Evolutionary conservation across 495 filamentous ascomycete species (phyloP).

Genomic region (Neurospora pannonica): DNA sequence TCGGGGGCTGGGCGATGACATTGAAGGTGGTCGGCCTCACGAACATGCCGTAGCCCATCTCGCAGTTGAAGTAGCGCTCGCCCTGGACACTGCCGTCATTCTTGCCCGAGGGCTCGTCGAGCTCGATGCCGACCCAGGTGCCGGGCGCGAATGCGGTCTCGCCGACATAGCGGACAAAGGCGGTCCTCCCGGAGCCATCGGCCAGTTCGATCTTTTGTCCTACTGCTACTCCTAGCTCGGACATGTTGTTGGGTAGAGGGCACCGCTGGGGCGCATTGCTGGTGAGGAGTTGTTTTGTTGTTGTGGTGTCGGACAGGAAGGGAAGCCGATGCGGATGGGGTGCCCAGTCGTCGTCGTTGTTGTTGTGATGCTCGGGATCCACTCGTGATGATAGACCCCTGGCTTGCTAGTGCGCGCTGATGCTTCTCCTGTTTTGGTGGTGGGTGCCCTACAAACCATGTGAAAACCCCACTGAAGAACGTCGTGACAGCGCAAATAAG

Average conservation of each 20-base stretch:
- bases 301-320: background rate
- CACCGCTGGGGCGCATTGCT: background rate
- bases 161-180: slow-evolving; percentile 71
- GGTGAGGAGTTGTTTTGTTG: background rate
- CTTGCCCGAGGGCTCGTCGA: slow-evolving; percentile 76
- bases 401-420: background rate
- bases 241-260: slow-evolving; percentile 17
- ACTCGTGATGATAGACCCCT: background rate
- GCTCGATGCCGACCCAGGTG: slow-evolving; percentile 85
- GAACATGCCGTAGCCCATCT: slow-evolving; percentile 79
- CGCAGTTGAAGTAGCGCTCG: slow-evolving; percentile 82
- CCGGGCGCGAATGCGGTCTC: slow-evolving; percentile 67
- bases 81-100: slow-evolving; percentile 91
- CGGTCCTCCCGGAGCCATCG: slow-evolving; percentile 57
- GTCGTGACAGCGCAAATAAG: background rate
- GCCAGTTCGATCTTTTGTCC: slow-evolving; percentile 52
- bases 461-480: background rate
- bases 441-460: background rate
- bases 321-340: background rate
- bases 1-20: slow-evolving; percentile 49
- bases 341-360: background rate
- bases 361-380: background rate
- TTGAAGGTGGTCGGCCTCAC: slow-evolving; percentile 55
- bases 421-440: background rate
- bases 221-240: slow-evolving; percentile 32